phyloP scores from a whole-genome alignment of 176 grass and related monocot genomes.

The Aegilops longissima region DNA sequence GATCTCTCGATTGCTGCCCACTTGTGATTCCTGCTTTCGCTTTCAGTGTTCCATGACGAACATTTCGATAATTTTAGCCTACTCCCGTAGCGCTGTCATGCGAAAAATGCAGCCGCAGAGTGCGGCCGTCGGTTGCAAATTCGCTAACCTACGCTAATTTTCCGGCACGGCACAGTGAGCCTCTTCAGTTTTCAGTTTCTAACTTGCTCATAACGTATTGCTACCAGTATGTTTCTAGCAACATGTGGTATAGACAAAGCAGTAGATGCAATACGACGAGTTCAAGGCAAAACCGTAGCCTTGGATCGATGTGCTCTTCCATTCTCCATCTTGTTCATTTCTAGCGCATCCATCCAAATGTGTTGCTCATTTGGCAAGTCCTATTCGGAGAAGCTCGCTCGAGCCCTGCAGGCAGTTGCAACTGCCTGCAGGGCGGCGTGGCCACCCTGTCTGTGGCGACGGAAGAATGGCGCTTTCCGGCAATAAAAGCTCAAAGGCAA shows the following conservation, averaged over 20 bases:
- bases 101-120: not conserved
- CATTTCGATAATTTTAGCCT: not conserved
- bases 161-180: not conserved
- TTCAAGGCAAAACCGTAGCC: not conserved
- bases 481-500: constrained; percentile 48
- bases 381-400: not conserved
- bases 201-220: not conserved
- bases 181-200: not conserved
- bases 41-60: not conserved
- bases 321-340: not conserved
- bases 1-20: constrained; percentile 14
- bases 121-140: not conserved
- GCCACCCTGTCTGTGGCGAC: constrained; percentile 1
- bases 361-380: not conserved
- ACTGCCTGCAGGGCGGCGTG: not conserved
- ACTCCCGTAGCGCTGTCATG: not conserved
- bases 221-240: no score
- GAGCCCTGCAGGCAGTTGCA: not conserved
- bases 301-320: not conserved
- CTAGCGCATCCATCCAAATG: not conserved
- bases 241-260: no score
- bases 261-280: not conserved
- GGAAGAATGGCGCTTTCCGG: constrained; percentile 24
- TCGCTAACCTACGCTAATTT: not conserved
- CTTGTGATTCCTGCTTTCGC: not conserved